Conservation (phyloP, 2,329 filamentous ascomycete genomes). For the Elsinoe batatas region DNA sequence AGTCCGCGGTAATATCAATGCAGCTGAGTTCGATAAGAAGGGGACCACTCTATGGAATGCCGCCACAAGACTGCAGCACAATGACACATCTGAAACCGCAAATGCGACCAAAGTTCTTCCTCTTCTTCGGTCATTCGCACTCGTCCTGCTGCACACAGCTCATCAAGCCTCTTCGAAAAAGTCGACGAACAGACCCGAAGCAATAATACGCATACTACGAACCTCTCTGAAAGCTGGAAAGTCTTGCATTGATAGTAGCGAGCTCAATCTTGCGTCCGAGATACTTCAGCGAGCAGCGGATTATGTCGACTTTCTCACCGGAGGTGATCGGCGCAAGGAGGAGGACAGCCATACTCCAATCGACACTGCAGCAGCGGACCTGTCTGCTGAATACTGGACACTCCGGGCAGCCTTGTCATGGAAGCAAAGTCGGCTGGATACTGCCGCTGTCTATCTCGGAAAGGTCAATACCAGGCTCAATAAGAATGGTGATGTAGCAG, state of each 20-base stretch:
- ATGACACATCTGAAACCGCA: conserved; percentile 10
- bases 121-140: conserved; percentile 49
- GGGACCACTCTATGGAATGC: conserved; percentile 59
- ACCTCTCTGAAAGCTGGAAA: conserved; percentile 57
- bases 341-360: conserved; percentile 16
- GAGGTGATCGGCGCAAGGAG: conserved; percentile 20
- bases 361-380: conserved; percentile 25
- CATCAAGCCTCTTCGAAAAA: conserved; percentile 27
- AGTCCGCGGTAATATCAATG: conserved; percentile 19
- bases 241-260: conserved; percentile 50
- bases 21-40: conserved; percentile 43
- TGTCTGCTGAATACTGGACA: conserved; percentile 54
- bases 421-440: conserved; percentile 60
- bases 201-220: conserved; percentile 49
- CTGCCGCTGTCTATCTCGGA: conserved; percentile 67
- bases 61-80: conserved; percentile 41
- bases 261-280: conserved; percentile 49
- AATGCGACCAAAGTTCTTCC: conserved; percentile 18
- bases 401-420: conserved; percentile 63
- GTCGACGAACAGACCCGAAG: conserved; percentile 22
- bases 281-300: conserved; percentile 55
- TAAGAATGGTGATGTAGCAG: conserved; percentile 33
- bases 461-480: conserved; percentile 35
- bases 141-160: conserved; percentile 55
- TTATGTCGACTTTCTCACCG: conserved; percentile 28